Evolutionary conservation across 495 filamentous ascomycete species (phyloP), one percentile per base, ranked within the genome.

Genomic region (Neurospora intermedia): DNA sequence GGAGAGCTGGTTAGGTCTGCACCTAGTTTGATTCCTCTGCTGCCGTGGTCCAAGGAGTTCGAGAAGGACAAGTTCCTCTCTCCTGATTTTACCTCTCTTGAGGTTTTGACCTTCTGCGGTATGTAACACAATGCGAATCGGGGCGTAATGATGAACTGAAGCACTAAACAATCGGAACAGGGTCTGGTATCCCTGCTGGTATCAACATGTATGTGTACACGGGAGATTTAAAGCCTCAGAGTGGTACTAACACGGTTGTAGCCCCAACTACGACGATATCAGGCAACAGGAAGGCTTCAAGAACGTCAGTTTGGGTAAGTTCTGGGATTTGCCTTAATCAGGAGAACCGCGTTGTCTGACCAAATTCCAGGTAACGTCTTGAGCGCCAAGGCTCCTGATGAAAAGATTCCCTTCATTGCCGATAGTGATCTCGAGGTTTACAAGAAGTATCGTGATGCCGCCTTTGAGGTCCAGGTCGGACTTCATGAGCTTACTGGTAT

Each of bases 251-350:
- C 73, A 87, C 90, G 23, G 6, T 27, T 40, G 6, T 70, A 80
- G 78, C 54, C 94, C 94, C 6, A 97, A 98, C 78, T 97, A 96
- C 78, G 94, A 99, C 76, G 93, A 97, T 75, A 96, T 98, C 74
- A 88, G 96, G 69, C 95, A 97, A 78, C 91, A 89, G 18, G 86
- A 94, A 54, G 96, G 96, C n/a, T 99, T 99, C 88, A 99, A 99
- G 85, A 99, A 99, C 74, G 96, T 99, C 27, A 80, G 78, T 74
- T 73, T 81, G 71, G 79, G 78, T 79, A 69, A 2, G 74, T 75
- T 27, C 6, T 3, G 16, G 5, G 18, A 45, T 48, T 27, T 2
- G 40, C 13, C 23, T 16, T 45, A 16, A 7, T 4, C 16, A 0
- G n/a, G 2, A 2, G 31, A 45, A 20, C 2, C 15, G 7, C 43